These are phyloP conservation scores for Podospora pseudopauciseta DNA, from an alignment of 495 filamentous ascomycete genomes.

Conservation along the genomic window DNA sequence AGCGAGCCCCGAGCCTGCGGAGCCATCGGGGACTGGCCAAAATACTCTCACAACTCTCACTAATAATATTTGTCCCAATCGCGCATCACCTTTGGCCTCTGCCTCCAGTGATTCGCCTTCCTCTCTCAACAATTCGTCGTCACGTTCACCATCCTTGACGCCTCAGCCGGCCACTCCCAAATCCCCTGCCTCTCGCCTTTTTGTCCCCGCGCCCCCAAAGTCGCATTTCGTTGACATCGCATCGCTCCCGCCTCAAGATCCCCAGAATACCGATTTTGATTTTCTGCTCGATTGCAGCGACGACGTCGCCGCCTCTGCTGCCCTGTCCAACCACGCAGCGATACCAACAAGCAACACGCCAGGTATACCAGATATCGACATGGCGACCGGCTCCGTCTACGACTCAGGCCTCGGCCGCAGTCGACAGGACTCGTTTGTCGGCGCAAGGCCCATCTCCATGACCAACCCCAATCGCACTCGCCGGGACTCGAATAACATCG, in stretches of 20 bases:
- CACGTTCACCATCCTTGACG: constrained; percentile 34
- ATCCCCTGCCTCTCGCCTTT: constrained; percentile 33
- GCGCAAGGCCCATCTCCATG: constrained; percentile 83
- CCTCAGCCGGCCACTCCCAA: constrained; percentile 41
- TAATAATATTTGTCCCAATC: constrained; percentile 19
- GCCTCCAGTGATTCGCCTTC: constrained; percentile 29
- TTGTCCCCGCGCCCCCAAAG: constrained; percentile 31
- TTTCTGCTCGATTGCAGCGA: constrained; percentile 30
- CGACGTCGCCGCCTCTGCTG: constrained; percentile 14
- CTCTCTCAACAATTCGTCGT: constrained; percentile 34
- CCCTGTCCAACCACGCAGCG: neutral
- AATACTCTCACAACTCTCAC: neutral
- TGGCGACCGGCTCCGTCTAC: constrained; percentile 58
- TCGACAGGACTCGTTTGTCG: constrained; percentile 73
- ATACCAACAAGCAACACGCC: constrained; percentile 16
- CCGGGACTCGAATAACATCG: constrained; percentile 62
- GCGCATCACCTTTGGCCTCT: constrained; percentile 29
- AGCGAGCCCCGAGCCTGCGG: constrained; percentile 27
- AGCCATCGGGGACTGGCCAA: constrained; percentile 10
- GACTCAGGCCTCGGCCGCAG: constrained; percentile 52
- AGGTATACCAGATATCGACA: constrained; percentile 44
- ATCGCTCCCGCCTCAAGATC: constrained; percentile 15
- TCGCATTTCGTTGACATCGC: constrained; percentile 27
- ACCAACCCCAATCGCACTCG: constrained; percentile 61
- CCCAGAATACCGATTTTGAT: constrained; percentile 36